Evolutionary conservation across 78 protist species (phyloP).

Genomic region (Chrysochromulina parva): DNA sequence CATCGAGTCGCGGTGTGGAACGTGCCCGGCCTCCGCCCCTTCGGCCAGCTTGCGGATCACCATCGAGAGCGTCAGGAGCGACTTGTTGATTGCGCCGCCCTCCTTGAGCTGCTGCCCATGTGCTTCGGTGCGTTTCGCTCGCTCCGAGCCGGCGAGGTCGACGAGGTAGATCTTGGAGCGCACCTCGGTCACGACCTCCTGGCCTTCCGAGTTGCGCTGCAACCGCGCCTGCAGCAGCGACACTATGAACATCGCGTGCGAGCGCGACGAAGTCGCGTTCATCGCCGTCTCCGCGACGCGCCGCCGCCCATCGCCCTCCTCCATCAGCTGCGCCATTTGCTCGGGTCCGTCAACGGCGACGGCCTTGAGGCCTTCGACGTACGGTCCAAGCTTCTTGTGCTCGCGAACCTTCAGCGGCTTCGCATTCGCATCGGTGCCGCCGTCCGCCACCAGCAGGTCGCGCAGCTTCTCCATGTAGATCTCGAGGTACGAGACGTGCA

Average conservation of each 20-base stretch:
- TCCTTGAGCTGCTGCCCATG: constrained; percentile 48
- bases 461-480: constrained; percentile 60
- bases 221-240: not conserved
- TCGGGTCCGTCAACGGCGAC: not conserved
- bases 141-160: constrained; percentile 23
- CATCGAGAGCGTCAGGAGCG: constrained; percentile 70
- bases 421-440: not conserved
- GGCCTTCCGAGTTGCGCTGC: not conserved
- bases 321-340: constrained; percentile 47
- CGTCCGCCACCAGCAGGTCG: constrained; percentile 32
- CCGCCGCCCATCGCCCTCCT: constrained; percentile 48
- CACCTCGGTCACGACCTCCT: not conserved
- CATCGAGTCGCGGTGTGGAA: constrained; percentile 27
- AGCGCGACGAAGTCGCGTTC: constrained; percentile 41
- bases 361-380: constrained; percentile 75
- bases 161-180: constrained; percentile 57
- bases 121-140: constrained; percentile 68
- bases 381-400: constrained; percentile 77
- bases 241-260: constrained; percentile 50
- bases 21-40: constrained; percentile 31
- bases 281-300: constrained; percentile 63
- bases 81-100: constrained; percentile 42
- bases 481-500: constrained; percentile 49
- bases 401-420: constrained; percentile 56
- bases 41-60: constrained; percentile 81